Evolutionary conservation across 768 basidiomycete species (phyloP).

Genomic region (Rhodotorula babjevae): DNA sequence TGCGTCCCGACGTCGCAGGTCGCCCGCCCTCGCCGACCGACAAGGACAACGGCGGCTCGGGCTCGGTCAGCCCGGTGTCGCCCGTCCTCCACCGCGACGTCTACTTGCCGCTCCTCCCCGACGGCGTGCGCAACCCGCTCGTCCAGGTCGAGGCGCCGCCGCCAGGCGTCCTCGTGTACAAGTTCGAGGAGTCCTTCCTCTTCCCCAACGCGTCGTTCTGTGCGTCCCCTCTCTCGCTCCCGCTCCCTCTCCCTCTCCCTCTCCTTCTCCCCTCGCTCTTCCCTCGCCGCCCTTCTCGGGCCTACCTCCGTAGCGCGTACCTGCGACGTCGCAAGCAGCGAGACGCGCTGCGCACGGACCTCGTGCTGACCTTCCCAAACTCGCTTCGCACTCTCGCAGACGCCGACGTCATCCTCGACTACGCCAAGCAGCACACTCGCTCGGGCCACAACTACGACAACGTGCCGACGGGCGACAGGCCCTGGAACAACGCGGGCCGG

Average conservation of each 20-base stretch:
- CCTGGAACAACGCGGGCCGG: slow-evolving; percentile 64
- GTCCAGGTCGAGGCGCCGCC: slow-evolving; percentile 70
- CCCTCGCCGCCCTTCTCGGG: too few species aligned
- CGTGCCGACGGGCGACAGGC: slow-evolving; percentile 60
- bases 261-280: neutral
- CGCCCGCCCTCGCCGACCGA: neutral
- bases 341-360: too few species aligned
- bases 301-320: too few species aligned
- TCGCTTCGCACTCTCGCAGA: slow-evolving; percentile 24
- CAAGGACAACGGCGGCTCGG: neutral
- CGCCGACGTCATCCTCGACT: slow-evolving; percentile 69
- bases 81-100: slow-evolving; percentile 58
- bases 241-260: slow-evolving; percentile 7
- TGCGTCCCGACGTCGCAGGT: slow-evolving; percentile 48
- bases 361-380: neutral
- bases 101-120: slow-evolving; percentile 66
- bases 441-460: slow-evolving; percentile 52
- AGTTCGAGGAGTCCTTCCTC: slow-evolving; percentile 52
- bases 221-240: neutral
- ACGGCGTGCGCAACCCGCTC: slow-evolving; percentile 59
- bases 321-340: too few species aligned
- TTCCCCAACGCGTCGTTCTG: slow-evolving; percentile 48
- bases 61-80: neutral
- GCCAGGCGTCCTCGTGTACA: slow-evolving; percentile 84
- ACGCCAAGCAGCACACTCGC: slow-evolving; percentile 71